A percentile compares a stretch with the other conserved stretches of the same genome.
These are phyloP conservation scores for Coprinopsis marcescibilis DNA, from an alignment of 768 basidiomycete species.

Conservation along the genomic window DNA sequence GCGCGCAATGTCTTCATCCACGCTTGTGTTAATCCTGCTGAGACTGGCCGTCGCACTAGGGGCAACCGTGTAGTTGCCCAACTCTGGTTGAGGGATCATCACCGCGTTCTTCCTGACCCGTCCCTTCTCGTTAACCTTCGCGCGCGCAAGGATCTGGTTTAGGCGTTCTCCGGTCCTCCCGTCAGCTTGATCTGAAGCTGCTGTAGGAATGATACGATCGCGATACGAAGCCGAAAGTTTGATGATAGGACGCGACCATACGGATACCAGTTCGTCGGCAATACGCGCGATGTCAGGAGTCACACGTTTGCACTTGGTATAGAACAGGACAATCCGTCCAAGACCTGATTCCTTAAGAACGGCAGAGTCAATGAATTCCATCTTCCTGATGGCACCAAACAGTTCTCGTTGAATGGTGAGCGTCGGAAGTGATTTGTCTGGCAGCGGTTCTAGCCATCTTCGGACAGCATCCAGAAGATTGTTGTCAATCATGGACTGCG, in stretches of 20 bases:
- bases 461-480: constrained; percentile 87
- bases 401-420: constrained; percentile 94
- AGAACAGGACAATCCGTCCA: constrained; percentile 88
- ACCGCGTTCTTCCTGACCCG: constrained; percentile 75
- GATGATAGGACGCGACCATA: constrained; percentile 89
- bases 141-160: constrained; percentile 63
- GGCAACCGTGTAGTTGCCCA: constrained; percentile 77
- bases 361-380: constrained; percentile 87
- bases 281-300: constrained; percentile 74
- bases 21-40: constrained; percentile 46
- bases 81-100: constrained; percentile 69
- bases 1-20: constrained; percentile 70
- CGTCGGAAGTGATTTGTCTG: constrained; percentile 87
- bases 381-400: constrained; percentile 75
- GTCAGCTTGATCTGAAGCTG: constrained; percentile 30
- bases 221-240: constrained; percentile 81
- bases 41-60: constrained; percentile 55
- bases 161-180: constrained; percentile 48
- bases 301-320: constrained; percentile 92
- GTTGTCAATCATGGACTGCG: constrained; percentile 92
- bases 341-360: constrained; percentile 89
- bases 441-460: constrained; percentile 91
- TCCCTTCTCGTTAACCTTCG: constrained; percentile 61
- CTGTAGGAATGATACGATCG: constrained; percentile 62
- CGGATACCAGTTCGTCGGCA: constrained; percentile 77